Conservation (phyloP, 352 stramenopile genomes). For the Phytopythium sindhum region DNA sequence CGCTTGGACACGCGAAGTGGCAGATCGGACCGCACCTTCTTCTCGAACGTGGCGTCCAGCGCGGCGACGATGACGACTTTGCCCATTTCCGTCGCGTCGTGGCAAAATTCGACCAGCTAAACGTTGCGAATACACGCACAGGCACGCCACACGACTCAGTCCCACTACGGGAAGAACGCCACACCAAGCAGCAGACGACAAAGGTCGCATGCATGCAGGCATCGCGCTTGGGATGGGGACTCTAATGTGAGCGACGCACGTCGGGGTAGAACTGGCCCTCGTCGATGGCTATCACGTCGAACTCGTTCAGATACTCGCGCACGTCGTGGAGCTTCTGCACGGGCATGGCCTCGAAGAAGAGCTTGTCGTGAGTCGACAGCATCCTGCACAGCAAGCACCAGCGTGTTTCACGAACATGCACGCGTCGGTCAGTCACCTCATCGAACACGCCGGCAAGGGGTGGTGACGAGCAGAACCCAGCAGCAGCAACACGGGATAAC, state of each 20-base stretch:
- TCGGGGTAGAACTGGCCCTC: conserved; percentile 87
- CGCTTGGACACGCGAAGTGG: neutral
- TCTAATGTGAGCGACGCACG: conserved; percentile 26
- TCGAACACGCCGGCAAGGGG: neutral
- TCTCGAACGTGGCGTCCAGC: conserved; percentile 74
- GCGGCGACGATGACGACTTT: conserved; percentile 81
- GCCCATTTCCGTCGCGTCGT: conserved; percentile 58
- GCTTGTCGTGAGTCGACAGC: conserved; percentile 75
- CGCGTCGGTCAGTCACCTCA: neutral
- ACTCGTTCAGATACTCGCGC: conserved; percentile 50
- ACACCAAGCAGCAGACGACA: conserved; percentile 6
- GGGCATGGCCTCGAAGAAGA: conserved; percentile 62
- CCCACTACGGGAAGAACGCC: conserved; percentile 4
- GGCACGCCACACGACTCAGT: conserved; percentile 7
- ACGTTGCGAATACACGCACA: conserved; percentile 5
- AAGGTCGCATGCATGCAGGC: neutral
- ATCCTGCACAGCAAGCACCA: conserved; percentile 31
- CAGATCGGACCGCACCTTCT: conserved; percentile 34
- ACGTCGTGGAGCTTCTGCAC: conserved; percentile 59
- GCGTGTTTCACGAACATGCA: too few species aligned
- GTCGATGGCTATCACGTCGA: conserved; percentile 84
- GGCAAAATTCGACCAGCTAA: conserved; percentile 75
- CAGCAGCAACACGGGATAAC: conserved; percentile 9
- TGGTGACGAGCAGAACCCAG: neutral
- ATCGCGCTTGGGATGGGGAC: neutral